Evolutionary conservation across 1,284 basidiomycete genomes (phyloP).

Genomic region (Anthracocystis panici-leucophaei): DNA sequence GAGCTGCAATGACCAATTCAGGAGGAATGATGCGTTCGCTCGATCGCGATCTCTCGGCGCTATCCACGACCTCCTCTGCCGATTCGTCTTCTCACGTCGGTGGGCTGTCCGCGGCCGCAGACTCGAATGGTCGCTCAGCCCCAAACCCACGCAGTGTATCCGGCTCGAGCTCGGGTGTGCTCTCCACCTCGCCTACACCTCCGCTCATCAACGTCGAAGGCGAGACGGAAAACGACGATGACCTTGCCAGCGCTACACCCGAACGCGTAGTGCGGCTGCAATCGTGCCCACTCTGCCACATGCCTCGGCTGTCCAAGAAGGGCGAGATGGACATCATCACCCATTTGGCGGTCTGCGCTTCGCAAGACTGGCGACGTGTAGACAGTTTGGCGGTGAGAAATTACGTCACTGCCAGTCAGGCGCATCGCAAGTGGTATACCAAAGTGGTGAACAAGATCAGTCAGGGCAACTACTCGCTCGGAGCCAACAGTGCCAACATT

Average conservation of each 20-base stretch:
- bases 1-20: slow-evolving; percentile 22
- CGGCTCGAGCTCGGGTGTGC: slow-evolving; percentile 26
- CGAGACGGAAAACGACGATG: slow-evolving; percentile 13
- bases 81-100: slow-evolving; percentile 24
- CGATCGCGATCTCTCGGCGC: slow-evolving; percentile 36
- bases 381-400: slow-evolving; percentile 80
- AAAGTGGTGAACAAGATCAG: slow-evolving; percentile 83
- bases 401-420: slow-evolving; percentile 93
- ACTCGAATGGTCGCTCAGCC: background rate
- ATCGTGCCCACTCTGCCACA: slow-evolving; percentile 92
- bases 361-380: slow-evolving; percentile 90
- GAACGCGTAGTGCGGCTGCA: slow-evolving; percentile 95
- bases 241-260: slow-evolving; percentile 7
- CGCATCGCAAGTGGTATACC: slow-evolving; percentile 96
- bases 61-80: slow-evolving; percentile 40
- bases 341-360: slow-evolving; percentile 83
- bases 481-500: slow-evolving; percentile 93
- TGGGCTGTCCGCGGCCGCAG: background rate
- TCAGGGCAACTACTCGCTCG: slow-evolving; percentile 84
- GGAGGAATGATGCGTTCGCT: slow-evolving; percentile 29
- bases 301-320: slow-evolving; percentile 83
- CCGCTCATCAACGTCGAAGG: slow-evolving; percentile 35
- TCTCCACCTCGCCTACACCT: slow-evolving; percentile 29
- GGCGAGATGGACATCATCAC: slow-evolving; percentile 93
- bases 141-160: slow-evolving; percentile 17